These are phyloP conservation scores for Solanum gracilifrons DNA, from an alignment of 257 asterid species.

Conservation along the genomic window DNA sequence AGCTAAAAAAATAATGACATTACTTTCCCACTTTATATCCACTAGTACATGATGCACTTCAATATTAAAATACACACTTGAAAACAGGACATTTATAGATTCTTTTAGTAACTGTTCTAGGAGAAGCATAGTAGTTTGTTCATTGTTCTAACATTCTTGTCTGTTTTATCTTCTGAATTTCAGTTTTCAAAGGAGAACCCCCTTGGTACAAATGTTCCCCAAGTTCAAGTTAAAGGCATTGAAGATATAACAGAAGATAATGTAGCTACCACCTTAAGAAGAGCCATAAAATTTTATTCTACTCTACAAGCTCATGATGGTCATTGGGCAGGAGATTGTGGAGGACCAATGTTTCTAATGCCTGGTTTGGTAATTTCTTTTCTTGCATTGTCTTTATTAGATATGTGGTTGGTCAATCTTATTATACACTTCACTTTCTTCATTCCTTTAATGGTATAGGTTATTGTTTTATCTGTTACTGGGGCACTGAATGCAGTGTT, in stretches of 20 bases:
- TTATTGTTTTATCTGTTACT: constrained; percentile 56
- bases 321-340: constrained; percentile 95
- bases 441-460: constrained; percentile 21
- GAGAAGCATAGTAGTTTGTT: no score
- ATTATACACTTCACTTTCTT: neutral
- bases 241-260: constrained; percentile 72
- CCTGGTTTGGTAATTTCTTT: constrained; percentile 68
- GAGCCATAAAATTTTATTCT: constrained; percentile 68
- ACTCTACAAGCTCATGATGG: constrained; percentile 81
- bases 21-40: no score
- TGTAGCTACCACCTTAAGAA: constrained; percentile 56
- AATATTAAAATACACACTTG: no score
- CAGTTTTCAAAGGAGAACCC: constrained; percentile 76
- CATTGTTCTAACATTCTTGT: neutral
- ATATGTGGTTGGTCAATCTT: no score
- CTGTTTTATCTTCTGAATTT: neutral
- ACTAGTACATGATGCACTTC: no score
- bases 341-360: constrained; percentile 92
- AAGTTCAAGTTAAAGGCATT: constrained; percentile 48
- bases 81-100: no score
- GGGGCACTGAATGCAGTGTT: constrained; percentile 79
- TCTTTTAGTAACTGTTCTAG: no score
- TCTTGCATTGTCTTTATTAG: neutral
- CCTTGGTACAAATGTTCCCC: constrained; percentile 21
- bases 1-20: no score